phyloP scores from a whole-genome alignment of 495 filamentous ascomycete species.

The Xanthoparmelia taractica region DNA sequence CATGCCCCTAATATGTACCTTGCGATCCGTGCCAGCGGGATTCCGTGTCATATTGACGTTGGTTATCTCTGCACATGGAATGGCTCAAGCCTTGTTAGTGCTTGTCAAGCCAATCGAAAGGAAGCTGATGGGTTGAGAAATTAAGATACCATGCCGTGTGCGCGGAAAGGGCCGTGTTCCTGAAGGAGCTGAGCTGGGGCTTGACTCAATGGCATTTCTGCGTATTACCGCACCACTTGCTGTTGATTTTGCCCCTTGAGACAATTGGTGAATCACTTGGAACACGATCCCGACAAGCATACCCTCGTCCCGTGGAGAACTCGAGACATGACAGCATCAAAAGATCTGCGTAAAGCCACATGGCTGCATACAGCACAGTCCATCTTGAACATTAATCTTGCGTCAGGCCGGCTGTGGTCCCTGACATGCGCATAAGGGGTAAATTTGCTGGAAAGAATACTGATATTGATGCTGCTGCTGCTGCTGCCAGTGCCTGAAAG shows the following conservation, averaged over 20 bases:
- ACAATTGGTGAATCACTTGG: neutral
- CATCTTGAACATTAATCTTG: neutral
- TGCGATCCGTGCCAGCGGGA: slow-evolving; percentile 1
- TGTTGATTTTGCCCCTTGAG: slow-evolving; percentile 1
- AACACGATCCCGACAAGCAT: neutral
- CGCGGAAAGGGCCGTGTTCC: neutral
- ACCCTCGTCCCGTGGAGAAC: neutral
- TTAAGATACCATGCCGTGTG: neutral
- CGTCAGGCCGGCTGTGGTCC: neutral
- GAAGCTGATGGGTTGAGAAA: neutral
- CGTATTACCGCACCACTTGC: neutral
- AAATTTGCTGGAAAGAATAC: no score
- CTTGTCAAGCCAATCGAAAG: neutral
- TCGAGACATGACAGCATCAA: neutral
- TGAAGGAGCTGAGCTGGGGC: neutral
- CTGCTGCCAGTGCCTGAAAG: neutral
- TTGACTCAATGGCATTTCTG: neutral
- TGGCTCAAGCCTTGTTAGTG: neutral
- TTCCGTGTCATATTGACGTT: neutral
- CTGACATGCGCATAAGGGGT: neutral
- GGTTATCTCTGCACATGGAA: neutral
- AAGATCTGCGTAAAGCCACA: neutral
- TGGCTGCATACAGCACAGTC: neutral
- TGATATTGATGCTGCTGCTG: no score
- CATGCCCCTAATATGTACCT: neutral